A percentile compares a stretch with the other conserved stretches of the same genome.
Evolutionary conservation across 495 filamentous ascomycete genomes (phyloP).

Genomic region (Durotheca rogersii): DNA sequence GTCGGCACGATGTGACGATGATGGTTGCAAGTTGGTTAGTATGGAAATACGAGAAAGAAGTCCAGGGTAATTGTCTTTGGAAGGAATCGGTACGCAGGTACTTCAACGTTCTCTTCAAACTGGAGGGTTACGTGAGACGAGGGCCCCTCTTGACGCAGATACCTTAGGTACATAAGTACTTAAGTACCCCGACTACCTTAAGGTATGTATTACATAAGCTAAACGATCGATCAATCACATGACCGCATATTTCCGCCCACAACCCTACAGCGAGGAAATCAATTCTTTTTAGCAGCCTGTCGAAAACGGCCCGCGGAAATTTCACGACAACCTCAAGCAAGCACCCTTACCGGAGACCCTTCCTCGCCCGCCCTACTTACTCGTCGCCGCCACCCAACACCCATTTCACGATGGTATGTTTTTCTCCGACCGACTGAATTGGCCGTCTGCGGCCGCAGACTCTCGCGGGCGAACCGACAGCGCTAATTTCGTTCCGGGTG

Average conservation of each 20-base stretch:
- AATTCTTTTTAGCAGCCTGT: slow-evolving; percentile 34
- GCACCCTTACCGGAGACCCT: slow-evolving; percentile 38
- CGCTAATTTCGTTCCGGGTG: no score
- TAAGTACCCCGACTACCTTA: slow-evolving; percentile 14
- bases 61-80: neutral
- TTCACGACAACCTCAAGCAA: slow-evolving; percentile 36
- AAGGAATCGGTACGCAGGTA: neutral
- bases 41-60: neutral
- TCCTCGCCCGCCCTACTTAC: slow-evolving; percentile 21
- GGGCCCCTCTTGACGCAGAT: no score
- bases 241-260: slow-evolving; percentile 32
- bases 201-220: neutral
- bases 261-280: slow-evolving; percentile 32
- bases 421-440: slow-evolving; percentile 15
- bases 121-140: neutral
- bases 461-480: slow-evolving; percentile 4
- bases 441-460: slow-evolving; percentile 4
- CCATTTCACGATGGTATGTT: slow-evolving; percentile 55
- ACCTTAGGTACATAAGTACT: slow-evolving; percentile 5
- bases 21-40: neutral
- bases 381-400: slow-evolving; percentile 32
- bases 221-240: slow-evolving; percentile 14
- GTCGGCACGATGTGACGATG: no score
- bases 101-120: no score
- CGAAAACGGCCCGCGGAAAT: slow-evolving; percentile 34